phyloP scores from a whole-genome alignment of 202 grass and related monocot genomes.

The Saccharum hybrid region DNA sequence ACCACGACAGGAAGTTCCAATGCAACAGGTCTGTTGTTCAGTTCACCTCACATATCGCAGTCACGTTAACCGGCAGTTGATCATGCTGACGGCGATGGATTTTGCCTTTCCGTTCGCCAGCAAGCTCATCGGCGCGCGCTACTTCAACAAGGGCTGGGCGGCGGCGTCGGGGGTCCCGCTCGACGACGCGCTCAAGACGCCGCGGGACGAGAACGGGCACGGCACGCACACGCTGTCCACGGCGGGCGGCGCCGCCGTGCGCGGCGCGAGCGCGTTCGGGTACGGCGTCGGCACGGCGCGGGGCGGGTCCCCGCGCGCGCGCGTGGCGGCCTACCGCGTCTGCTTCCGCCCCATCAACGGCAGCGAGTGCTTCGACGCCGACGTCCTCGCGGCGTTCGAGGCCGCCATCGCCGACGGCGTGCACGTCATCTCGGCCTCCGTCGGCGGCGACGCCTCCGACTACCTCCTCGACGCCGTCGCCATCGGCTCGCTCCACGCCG shows the following conservation, averaged over 20 bases:
- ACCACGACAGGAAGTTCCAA: slow-evolving; percentile 55
- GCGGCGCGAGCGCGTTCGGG: slow-evolving; percentile 48
- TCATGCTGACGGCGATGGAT: too few relatives aligned
- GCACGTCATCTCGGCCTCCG: slow-evolving; percentile 76
- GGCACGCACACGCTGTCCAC: slow-evolving; percentile 89
- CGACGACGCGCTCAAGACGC: slow-evolving; percentile 43
- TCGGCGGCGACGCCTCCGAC: slow-evolving; percentile 41
- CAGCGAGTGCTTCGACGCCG: slow-evolving; percentile 67
- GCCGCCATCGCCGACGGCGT: slow-evolving; percentile 84
- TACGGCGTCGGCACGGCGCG: slow-evolving; percentile 64
- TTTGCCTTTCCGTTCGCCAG: slow-evolving; percentile 13
- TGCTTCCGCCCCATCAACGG: slow-evolving; percentile 65
- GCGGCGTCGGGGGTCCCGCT: not conserved
- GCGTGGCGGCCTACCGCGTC: slow-evolving; percentile 77
- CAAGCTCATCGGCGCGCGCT: slow-evolving; percentile 88
- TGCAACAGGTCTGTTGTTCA: slow-evolving; percentile 69
- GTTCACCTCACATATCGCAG: not conserved
- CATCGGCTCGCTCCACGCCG: slow-evolving; percentile 76
- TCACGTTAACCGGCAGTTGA: not conserved
- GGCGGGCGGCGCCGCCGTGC: slow-evolving; percentile 57
- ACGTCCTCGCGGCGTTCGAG: slow-evolving; percentile 78
- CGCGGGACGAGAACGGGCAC: slow-evolving; percentile 72
- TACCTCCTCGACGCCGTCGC: slow-evolving; percentile 58
- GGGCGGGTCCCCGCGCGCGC: slow-evolving; percentile 68
- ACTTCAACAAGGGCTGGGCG: slow-evolving; percentile 67